These are phyloP conservation scores for Amauroascus niger DNA, from an alignment of 2,329 filamentous ascomycete species.

Conservation along the genomic window DNA sequence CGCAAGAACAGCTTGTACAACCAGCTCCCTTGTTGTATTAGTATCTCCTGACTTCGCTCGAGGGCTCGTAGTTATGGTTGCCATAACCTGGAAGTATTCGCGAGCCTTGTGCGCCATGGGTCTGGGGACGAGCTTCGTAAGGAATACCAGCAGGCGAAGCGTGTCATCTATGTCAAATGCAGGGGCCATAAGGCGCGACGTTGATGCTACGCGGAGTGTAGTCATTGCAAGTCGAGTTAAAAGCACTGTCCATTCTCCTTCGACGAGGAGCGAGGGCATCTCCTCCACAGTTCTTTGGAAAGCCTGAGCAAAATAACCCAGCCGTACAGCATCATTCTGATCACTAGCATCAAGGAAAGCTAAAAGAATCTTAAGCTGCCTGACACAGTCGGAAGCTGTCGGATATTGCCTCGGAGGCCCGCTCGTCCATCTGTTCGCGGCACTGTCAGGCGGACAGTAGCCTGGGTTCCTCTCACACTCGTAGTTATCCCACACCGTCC, in stretches of 20 bases:
- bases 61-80: constrained; percentile 27
- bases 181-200: constrained; percentile 20
- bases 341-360: constrained; percentile 53
- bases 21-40: constrained; percentile 21
- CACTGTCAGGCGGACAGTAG: constrained; percentile 25
- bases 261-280: constrained; percentile 30
- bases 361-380: constrained; percentile 55
- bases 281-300: constrained; percentile 33
- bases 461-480: constrained; percentile 38
- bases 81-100: constrained; percentile 35
- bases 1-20: constrained; percentile 33
- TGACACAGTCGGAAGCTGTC: constrained; percentile 33
- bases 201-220: constrained; percentile 28
- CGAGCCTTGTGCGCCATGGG: constrained; percentile 31
- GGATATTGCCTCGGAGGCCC: constrained; percentile 22
- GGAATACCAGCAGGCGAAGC: constrained; percentile 29
- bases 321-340: constrained; percentile 31
- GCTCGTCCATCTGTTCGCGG: constrained; percentile 14
- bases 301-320: constrained; percentile 37
- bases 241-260: constrained; percentile 34
- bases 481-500: constrained; percentile 53
- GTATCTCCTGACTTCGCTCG: constrained; percentile 16
- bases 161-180: constrained; percentile 25
- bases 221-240: constrained; percentile 32
- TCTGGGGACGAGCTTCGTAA: constrained; percentile 34